phyloP scores from a whole-genome alignment of 495 filamentous ascomycete genomes.

The Rhypophila decipiens region DNA sequence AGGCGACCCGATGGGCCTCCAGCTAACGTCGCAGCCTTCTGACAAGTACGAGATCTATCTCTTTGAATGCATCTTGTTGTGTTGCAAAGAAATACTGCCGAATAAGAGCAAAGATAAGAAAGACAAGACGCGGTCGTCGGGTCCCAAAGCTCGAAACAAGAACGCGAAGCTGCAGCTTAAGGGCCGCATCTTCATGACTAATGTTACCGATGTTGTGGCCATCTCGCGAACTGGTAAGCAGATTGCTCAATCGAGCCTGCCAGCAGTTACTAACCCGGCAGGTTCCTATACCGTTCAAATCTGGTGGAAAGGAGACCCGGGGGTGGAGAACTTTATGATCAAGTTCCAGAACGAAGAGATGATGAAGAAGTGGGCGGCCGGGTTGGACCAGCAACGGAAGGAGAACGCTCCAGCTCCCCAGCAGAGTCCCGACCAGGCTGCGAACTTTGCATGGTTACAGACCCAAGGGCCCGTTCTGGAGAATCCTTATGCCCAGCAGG shows the following conservation, averaged over 20 bases:
- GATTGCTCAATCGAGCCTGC: neutral
- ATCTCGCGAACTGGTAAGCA: constrained; percentile 72
- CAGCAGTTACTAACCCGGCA: constrained; percentile 29
- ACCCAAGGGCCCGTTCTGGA: constrained; percentile 52
- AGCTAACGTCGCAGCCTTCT: too few species aligned
- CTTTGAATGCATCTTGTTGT: constrained; percentile 90
- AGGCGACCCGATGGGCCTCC: too few species aligned
- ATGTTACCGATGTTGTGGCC: constrained; percentile 88
- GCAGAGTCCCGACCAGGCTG: constrained; percentile 30
- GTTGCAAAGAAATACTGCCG: constrained; percentile 90
- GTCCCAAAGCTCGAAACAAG: constrained; percentile 58
- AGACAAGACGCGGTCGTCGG: constrained; percentile 45
- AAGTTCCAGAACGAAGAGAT: constrained; percentile 81
- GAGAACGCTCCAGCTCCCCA: constrained; percentile 33
- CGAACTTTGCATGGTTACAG: constrained; percentile 75
- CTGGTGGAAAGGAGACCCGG: constrained; percentile 96
- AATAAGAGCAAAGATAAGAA: constrained; percentile 75
- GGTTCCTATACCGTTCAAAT: constrained; percentile 93
- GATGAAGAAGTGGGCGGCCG: constrained; percentile 82
- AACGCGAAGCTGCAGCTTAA: constrained; percentile 86
- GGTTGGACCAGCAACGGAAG: constrained; percentile 55
- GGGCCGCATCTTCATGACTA: constrained; percentile 98
- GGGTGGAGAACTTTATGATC: constrained; percentile 94
- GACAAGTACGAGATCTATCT: constrained; percentile 86
- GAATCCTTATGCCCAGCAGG: constrained; percentile 74